Evolutionary conservation across 2,329 filamentous ascomycete species (phyloP), one percentile per base, ranked within the genome.

Genomic region (Diaporthe vexans): DNA sequence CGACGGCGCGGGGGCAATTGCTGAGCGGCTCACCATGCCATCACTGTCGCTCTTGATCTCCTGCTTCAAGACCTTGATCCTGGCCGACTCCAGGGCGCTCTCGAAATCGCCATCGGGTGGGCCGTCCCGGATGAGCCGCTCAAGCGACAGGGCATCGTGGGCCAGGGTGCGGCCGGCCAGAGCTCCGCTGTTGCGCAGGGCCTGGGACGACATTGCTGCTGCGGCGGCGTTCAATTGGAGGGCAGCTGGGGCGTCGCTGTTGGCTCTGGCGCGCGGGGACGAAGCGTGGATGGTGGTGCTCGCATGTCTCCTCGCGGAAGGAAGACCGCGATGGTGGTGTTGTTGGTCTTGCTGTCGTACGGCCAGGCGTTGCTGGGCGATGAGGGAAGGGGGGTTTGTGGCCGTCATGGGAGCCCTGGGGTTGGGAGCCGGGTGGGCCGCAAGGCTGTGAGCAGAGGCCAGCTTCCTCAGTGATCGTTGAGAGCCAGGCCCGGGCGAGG

Each of bases 41-140:
- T 96, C 94, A 77, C 88, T 90, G 80, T 95, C 94, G 78, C 91
- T 92, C 80, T 93, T 94, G 81, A 95, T 82, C 76, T 94, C 94
- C 79, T 94, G 91, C 77, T 93, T 91, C 70, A 95, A 85, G 68
- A 96, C 92, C 79, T 93, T 93, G 83, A 92, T 90, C 67, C 94
- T 89, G 78, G 93, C 86, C 78, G 92, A 93, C 79, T 94, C 91
- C 68, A 96, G 85, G 11, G 92, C 92, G 24, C 90, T 89, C 33
- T 87, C 81, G 33, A 93, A 86, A 81, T 97, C 92, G 26, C 92
- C 93, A 77, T 92, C 89, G 1, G 91, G 90, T 1, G 95, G 94
- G 0, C 95, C 95, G 76, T 96, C 94, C 77, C 94, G 91, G 61
- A 98, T 87, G 59, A 97, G 88, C 76, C 91, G 88, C 81, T 97